Percentiles rank a stretch among this genome's conserved stretches.
Evolutionary conservation across 768 basidiomycete species (phyloP).

Genomic region (Rhodosporidiobolus odoratus): DNA sequence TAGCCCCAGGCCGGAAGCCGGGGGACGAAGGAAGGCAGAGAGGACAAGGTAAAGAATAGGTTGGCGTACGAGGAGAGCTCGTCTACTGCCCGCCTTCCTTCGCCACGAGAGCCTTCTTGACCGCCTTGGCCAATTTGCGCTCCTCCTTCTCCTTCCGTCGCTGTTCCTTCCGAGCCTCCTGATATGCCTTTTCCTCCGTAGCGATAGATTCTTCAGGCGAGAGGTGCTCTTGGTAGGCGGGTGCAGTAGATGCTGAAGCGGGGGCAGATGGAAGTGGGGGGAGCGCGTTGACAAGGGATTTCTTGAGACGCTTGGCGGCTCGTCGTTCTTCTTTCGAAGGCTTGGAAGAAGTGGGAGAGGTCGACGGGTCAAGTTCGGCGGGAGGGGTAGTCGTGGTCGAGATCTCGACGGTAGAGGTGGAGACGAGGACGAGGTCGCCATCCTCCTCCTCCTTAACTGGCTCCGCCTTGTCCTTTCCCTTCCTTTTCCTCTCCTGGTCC

Average conservation of each 20-base stretch:
- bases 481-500: slow-evolving; percentile 5
- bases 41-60: background rate
- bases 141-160: slow-evolving; percentile 29
- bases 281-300: background rate
- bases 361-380: background rate
- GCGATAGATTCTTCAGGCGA: background rate
- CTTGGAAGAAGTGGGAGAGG: background rate
- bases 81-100: background rate
- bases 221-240: background rate
- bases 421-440: background rate
- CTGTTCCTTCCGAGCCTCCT: slow-evolving; percentile 11
- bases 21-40: background rate
- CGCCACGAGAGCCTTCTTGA: background rate
- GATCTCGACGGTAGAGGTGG: background rate
- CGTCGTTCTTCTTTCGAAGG: background rate
- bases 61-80: too few relatives aligned
- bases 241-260: background rate
- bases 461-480: background rate
- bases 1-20: background rate
- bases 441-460: background rate
- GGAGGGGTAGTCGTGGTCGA: background rate
- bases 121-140: background rate
- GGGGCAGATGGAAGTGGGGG: background rate
- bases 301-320: slow-evolving; percentile 2
- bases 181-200: slow-evolving; percentile 10